phyloP scores from a whole-genome alignment of 805 yeast genomes.

The Pichia occidentalis region DNA sequence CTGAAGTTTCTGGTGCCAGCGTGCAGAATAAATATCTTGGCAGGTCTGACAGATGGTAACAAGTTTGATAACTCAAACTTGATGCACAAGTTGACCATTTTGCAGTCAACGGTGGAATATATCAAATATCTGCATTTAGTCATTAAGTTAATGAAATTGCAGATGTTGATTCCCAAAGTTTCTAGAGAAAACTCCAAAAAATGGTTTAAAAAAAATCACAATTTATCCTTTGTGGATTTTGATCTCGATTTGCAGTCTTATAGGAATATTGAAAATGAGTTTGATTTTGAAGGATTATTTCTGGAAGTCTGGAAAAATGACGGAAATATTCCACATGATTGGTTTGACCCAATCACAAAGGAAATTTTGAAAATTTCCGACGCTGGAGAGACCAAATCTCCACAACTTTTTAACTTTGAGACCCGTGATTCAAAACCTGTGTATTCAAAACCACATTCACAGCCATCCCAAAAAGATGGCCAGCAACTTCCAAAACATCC shows the following conservation, averaged over 20 bases:
- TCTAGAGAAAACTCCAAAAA: constrained; percentile 21
- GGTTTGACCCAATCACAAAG: constrained; percentile 25
- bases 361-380: constrained; percentile 18
- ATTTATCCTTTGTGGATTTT: constrained; percentile 43
- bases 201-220: constrained; percentile 32
- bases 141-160: constrained; percentile 43
- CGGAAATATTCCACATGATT: constrained; percentile 19
- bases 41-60: constrained; percentile 22
- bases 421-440: too few species aligned
- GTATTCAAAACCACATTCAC: too few species aligned
- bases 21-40: constrained; percentile 45
- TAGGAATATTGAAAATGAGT: constrained; percentile 53
- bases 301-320: constrained; percentile 26
- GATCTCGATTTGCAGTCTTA: constrained; percentile 54
- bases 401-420: too few species aligned
- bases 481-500: neutral
- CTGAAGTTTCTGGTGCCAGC: constrained; percentile 74
- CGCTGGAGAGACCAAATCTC: too few species aligned
- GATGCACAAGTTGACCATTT: constrained; percentile 73
- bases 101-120: constrained; percentile 80
- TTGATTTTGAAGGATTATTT: constrained; percentile 39
- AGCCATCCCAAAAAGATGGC: neutral
- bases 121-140: constrained; percentile 62
- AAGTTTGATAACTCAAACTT: constrained; percentile 28
- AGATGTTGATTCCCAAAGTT: constrained; percentile 29